phyloP scores from a whole-genome alignment of 129 eudicot species.

The Pulicaria dysenterica region DNA sequence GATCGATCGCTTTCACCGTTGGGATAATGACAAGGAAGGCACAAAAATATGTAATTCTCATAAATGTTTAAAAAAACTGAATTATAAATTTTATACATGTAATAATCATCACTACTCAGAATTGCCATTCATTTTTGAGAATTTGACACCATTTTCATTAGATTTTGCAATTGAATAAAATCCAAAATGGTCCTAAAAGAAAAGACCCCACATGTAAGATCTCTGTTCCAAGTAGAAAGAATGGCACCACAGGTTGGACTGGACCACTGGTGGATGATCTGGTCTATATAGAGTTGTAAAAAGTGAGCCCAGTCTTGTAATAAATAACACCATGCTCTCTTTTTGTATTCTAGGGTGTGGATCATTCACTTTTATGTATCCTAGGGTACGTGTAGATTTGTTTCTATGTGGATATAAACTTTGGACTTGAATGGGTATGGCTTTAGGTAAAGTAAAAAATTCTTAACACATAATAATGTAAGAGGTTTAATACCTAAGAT shows the following conservation, averaged over 20 bases:
- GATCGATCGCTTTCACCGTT: too few relatives aligned
- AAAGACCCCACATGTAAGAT: constrained; percentile 29
- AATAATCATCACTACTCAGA: too few relatives aligned
- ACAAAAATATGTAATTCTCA: too few relatives aligned
- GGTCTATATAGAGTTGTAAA: constrained; percentile 26
- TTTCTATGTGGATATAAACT: not conserved
- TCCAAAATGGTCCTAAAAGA: constrained; percentile 16
- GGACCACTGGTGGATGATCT: constrained; percentile 32
- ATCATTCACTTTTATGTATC: constrained; percentile 16
- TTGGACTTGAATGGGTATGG: constrained; percentile 4
- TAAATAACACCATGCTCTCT: constrained; percentile 8
- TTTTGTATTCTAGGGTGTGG: constrained; percentile 20
- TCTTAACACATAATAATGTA: constrained; percentile 1
- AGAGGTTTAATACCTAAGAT: not conserved
- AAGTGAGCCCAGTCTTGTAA: constrained; percentile 12
- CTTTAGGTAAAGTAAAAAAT: not conserved
- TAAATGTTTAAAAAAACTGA: too few relatives aligned
- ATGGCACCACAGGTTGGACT: constrained; percentile 24
- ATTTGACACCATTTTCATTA: too few relatives aligned
- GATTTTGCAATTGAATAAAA: not conserved
- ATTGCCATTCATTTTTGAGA: too few relatives aligned
- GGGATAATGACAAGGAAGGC: too few relatives aligned
- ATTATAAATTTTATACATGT: too few relatives aligned
- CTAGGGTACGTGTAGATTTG: constrained; percentile 24
- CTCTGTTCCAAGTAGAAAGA: constrained; percentile 27